Percentiles rank a stretch among this genome's conserved stretches.
Conservation (phyloP, 441 rosid species). For the Populus trichocarpa region DNA sequence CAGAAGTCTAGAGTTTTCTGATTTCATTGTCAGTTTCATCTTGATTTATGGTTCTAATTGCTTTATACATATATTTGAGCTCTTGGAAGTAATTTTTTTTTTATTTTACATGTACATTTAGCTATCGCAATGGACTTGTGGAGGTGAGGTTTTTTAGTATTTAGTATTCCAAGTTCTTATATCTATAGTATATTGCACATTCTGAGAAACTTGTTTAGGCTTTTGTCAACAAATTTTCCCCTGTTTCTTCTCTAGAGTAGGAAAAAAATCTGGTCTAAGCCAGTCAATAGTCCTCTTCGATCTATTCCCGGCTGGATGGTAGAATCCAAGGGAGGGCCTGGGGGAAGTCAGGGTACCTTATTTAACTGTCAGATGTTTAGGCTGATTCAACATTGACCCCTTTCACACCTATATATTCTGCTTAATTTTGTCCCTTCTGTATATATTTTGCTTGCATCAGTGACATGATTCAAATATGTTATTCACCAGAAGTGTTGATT, state of each 20-base stretch:
- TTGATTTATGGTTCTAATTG: not conserved
- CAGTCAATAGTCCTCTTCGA: no score
- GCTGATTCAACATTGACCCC: not conserved
- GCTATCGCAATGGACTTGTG: not conserved
- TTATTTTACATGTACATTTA: not conserved
- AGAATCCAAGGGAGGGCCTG: not conserved
- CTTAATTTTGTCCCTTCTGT: not conserved
- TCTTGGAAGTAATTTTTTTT: not conserved
- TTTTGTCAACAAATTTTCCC: not conserved
- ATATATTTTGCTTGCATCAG: not conserved
- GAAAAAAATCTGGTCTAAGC: no score
- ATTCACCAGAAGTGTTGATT: not conserved
- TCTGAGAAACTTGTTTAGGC: not conserved
- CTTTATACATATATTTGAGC: not conserved
- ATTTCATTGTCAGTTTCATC: no score
- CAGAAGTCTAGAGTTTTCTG: no score
- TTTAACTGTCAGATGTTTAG: not conserved
- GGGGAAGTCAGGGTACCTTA: not conserved
- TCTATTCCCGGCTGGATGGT: not conserved
- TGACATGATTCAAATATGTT: not conserved
- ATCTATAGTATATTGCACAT: not conserved
- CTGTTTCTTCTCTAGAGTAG: not conserved
- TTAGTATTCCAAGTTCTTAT: not conserved
- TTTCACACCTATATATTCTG: not conserved
- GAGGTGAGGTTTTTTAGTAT: not conserved